Base-by-base conservation (phyloP, 371 early-diverging fungal species). In the Mucor plumbeus region DNA sequence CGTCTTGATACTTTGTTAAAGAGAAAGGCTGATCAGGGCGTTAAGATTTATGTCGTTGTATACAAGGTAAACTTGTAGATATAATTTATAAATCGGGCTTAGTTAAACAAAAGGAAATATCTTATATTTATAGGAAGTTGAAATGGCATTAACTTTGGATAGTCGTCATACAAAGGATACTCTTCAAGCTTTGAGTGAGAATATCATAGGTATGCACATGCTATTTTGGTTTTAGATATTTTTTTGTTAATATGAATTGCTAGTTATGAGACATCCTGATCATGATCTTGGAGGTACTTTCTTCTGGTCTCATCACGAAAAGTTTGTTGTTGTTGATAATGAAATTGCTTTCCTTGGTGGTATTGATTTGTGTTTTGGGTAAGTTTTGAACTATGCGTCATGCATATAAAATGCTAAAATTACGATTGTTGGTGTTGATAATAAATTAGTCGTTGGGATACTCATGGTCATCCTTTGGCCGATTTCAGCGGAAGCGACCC, bases 271-370 rank as follows among this genome's bases (percentile, higher is more conserved):
- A 53, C 92, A 94, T 76, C 96, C 96, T 10, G 93, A 95, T 74
- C 93, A 93, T 68, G 76, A 78, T 31, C 77, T 85, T 40, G 86
- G 89, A 38, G 90, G 90, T 15, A 91, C 90, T 5, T 87, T 91
- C 70, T 92, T 94, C 78, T 96, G 97, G 97, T 92, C 93, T 53
- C 85, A 85, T 53, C 87, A 87, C 58, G 85, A 87, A 53, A 85
- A 77, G 61, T 77, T 94, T 60, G 90, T 91, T 5, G 82, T 96
- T 1, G 84, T 97, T 7, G 98, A 97, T 81, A 85, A 90, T 65
- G 81, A 83, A 21, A 83, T 94, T 64, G 95, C 94, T n/a, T 97
- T 94, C 75, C 81, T 95, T 34, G 98, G 98, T 67, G 98, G 98
- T 4, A 86, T 97, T 47, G 98, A 97, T 76, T 77, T 96, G 65